A percentile compares a stretch with the other conserved stretches of the same genome.
These are phyloP conservation scores for Ettlia oleoabundans DNA, from an alignment of 139 green algal genomes.

Conservation along the genomic window DNA sequence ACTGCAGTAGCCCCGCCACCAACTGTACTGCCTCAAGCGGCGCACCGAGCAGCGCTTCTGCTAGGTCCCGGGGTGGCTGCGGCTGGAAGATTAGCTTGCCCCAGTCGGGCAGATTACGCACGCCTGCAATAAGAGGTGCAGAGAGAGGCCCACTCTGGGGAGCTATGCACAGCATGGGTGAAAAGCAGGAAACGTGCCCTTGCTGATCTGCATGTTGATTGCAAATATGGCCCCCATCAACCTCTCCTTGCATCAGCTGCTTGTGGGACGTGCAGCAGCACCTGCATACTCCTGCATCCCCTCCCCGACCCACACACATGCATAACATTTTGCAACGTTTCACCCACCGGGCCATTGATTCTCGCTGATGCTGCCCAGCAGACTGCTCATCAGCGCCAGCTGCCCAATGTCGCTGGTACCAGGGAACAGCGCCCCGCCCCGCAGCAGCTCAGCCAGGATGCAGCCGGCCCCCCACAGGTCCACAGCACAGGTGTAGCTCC, in stretches of 20 bases:
- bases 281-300: not conserved
- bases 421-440: conserved; percentile 88
- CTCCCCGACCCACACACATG: not conserved
- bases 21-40: conserved; percentile 68
- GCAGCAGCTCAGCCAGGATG: conserved; percentile 89
- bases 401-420: conserved; percentile 92
- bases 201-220: no score
- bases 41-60: conserved; percentile 58
- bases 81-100: conserved; percentile 58
- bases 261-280: not conserved
- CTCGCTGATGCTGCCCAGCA: conserved; percentile 67
- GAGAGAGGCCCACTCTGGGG: not conserved
- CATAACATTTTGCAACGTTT: not conserved
- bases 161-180: not conserved
- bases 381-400: conserved; percentile 82
- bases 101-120: conserved; percentile 73
- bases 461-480: conserved; percentile 92
- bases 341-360: conserved; percentile 50
- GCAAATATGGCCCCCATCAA: no score
- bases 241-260: no score
- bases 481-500: conserved; percentile 79
- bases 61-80: conserved; percentile 7
- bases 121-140: conserved; percentile 14
- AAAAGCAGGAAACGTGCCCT: no score
- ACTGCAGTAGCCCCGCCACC: conserved; percentile 71